phyloP scores from a whole-genome alignment of 495 filamentous ascomycete genomes.

The Neurospora hispaniola region DNA sequence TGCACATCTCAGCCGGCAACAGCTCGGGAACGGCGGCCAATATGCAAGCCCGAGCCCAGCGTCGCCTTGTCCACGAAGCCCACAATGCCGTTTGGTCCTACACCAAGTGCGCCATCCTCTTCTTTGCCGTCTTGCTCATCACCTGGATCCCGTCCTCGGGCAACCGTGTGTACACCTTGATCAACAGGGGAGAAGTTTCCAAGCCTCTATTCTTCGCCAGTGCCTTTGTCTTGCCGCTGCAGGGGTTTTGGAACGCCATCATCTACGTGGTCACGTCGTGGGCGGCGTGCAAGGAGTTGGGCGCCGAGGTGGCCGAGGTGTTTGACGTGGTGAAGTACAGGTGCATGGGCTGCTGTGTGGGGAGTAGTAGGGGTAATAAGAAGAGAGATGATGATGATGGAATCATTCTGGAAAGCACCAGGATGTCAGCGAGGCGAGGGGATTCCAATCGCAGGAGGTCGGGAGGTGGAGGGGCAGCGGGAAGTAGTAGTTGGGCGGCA shows the following conservation, averaged over 20 bases:
- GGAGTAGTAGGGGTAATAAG: background rate
- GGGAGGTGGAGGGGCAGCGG: background rate
- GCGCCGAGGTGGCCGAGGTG: conserved; percentile 2
- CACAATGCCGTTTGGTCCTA: conserved; percentile 63
- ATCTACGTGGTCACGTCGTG: conserved; percentile 64
- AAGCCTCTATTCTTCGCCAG: conserved; percentile 59
- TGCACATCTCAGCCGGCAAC: conserved; percentile 1
- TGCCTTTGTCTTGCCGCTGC: conserved; percentile 69
- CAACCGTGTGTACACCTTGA: conserved; percentile 66
- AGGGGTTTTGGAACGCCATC: conserved; percentile 78
- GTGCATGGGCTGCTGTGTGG: background rate
- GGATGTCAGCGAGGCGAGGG: background rate
- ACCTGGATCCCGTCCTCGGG: conserved; percentile 79
- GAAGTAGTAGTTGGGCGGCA: background rate
- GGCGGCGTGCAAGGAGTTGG: conserved; percentile 32
- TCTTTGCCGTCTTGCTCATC: conserved; percentile 70
- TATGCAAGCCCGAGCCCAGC: conserved; percentile 8
- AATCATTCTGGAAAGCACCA: background rate
- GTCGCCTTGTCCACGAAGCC: conserved; percentile 21
- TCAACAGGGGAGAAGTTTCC: conserved; percentile 39
- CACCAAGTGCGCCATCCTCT: conserved; percentile 72
- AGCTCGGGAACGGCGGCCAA: background rate
- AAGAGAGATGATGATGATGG: background rate
- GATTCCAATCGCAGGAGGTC: background rate
- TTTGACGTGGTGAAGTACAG: background rate